Evolutionary conservation across 2,329 filamentous ascomycete species (phyloP), one percentile per base, ranked within the genome.

Genomic region (Coniochaeta hoffmannii): DNA sequence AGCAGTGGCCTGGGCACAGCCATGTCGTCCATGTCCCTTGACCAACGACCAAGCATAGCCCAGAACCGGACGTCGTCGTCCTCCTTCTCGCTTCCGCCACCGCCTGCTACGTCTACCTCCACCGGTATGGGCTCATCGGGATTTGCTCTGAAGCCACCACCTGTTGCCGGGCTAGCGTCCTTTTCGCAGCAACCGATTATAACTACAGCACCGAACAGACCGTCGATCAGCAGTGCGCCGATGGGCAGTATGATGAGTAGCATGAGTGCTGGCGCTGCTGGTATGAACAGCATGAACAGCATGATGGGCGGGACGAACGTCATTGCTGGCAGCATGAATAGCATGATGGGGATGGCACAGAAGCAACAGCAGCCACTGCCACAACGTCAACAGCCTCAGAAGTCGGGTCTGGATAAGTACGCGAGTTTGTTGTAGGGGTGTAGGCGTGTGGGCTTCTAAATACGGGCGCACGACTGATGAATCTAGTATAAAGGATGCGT

Each of bases 381-480:
- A 46, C 64, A 65, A 55, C 63, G 65, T 58, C 63, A 66, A 58
- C 62, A 63, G 28, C 57, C 67, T 35, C 70, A 68, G 55, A 77
- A 76, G 62, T 76, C 77, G 5, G 83, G 84, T 0, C 71, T 88
- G 69, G 83, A 86, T 68, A 85, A 84, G 70, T 88, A 87, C 60
- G 80, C 85, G 68, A 88, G 85, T 71, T 66, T 88, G 61, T 68
- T 88, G 62, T 87, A 71, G 64, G 12, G 7, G 11, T 51, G 49
- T 34, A 28, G 7, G n/a, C 26, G n/a, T n/a, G n/a, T n/a, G n/a
- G n/a, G n/a, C n/a, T n/a, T n/a, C n/a, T n/a, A n/a, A n/a, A n/a
- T n/a, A n/a, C n/a, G n/a, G n/a, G n/a, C n/a, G n/a, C n/a, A n/a
- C n/a, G n/a, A n/a, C n/a, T n/a, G n/a, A n/a, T n/a, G n/a, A n/a